Evolutionary conservation across 2,329 filamentous ascomycete genomes (phyloP).

Genomic region (Xylariaceae sp.): DNA sequence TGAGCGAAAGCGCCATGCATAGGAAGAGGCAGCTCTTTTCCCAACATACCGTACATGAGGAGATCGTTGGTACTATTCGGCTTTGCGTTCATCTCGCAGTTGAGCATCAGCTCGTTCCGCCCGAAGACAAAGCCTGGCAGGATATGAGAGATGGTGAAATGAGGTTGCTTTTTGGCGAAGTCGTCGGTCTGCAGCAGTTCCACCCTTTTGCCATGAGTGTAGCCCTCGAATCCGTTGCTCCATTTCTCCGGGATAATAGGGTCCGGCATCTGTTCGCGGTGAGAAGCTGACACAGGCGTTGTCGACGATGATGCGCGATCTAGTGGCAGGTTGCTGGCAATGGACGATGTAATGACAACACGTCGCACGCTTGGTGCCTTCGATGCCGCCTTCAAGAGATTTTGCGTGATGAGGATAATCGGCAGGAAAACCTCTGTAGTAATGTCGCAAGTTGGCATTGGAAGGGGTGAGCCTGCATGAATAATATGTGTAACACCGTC

Average conservation of each 20-base stretch:
- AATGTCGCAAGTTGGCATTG: conserved; percentile 15
- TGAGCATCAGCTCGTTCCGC: conserved; percentile 24
- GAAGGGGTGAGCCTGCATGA: conserved; percentile 23
- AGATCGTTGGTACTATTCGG: conserved; percentile 29
- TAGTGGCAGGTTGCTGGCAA: conserved; percentile 20
- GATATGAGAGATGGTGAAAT: conserved; percentile 25
- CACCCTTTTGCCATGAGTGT: conserved; percentile 20
- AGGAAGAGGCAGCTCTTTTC: conserved; percentile 18
- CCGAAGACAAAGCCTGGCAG: conserved; percentile 27
- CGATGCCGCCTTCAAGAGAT: conserved; percentile 22
- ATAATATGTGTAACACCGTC: conserved; percentile 26
- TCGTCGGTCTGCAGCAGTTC: conserved; percentile 22
- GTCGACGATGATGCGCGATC: conserved; percentile 1
- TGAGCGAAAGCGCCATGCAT: conserved; percentile 18
- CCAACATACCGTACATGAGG: conserved; percentile 20
- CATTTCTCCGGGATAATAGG: conserved; percentile 18
- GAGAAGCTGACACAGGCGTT: conserved; percentile 14
- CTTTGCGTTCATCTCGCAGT: conserved; percentile 19
- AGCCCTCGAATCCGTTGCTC: conserved; percentile 16
- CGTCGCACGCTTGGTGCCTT: conserved; percentile 19
- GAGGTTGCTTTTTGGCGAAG: conserved; percentile 20
- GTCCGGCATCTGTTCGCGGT: conserved; percentile 18
- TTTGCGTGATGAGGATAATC: conserved; percentile 15
- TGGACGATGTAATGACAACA: conserved; percentile 27
- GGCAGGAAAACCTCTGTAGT: conserved; percentile 22